A percentile compares a stretch with the other conserved stretches of the same genome.
Conservation (phyloP, 1,284 basidiomycete species). For the Volvariella volvacea region DNA sequence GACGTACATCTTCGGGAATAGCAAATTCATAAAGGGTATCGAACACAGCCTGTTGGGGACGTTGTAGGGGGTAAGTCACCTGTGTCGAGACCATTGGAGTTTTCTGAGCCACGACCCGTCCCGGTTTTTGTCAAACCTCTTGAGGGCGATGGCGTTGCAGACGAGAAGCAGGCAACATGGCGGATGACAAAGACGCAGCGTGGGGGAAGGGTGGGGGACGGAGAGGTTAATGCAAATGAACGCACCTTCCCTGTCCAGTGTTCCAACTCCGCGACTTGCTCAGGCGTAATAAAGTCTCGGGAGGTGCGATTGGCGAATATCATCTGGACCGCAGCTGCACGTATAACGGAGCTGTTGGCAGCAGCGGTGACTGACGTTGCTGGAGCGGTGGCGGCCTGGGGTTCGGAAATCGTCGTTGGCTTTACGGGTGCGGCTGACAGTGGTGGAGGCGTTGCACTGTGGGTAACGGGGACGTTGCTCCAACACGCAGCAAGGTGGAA, state of each 20-base stretch:
- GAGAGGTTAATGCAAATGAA: neutral
- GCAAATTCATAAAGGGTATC: constrained; percentile 26
- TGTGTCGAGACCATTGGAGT: too few species aligned
- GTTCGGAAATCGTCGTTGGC: neutral
- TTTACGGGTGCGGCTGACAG: constrained; percentile 1
- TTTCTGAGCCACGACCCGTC: too few species aligned
- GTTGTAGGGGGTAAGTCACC: too few species aligned
- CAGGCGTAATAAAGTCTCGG: constrained; percentile 72
- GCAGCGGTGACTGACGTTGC: constrained; percentile 1
- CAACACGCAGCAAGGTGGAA: constrained; percentile 68
- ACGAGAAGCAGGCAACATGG: too few species aligned
- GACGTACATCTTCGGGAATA: constrained; percentile 26
- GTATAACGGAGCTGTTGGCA: constrained; percentile 42
- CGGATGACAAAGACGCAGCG: too few species aligned
- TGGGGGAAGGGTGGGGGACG: neutral
- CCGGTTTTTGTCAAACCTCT: too few species aligned
- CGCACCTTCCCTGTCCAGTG: constrained; percentile 59
- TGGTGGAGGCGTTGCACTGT: neutral
- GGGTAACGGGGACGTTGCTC: constrained; percentile 18
- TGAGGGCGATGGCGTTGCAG: too few species aligned
- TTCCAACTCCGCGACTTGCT: constrained; percentile 59
- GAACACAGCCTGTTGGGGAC: constrained; percentile 27
- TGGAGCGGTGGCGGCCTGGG: neutral
- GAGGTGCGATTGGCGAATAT: constrained; percentile 76
- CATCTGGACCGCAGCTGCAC: constrained; percentile 76